Evolutionary conservation across 768 basidiomycete species (phyloP), one percentile per base, ranked within the genome.

Genomic region (Leccinum variicolor): DNA sequence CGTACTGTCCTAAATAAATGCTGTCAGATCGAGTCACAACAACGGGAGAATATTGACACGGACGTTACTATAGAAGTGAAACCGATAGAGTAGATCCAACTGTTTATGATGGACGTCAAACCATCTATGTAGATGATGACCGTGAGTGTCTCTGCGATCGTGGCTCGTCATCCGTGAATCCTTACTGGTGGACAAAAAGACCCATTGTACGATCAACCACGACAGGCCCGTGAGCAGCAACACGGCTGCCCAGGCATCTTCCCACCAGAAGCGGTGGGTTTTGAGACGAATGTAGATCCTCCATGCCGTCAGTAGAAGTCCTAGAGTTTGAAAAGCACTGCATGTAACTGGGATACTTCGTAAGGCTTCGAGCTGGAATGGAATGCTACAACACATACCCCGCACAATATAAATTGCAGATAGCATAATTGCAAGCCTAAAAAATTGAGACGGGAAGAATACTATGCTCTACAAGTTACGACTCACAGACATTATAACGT

Each of bases 261-360:
- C 64, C 62, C 57, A 63, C 63, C 63, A 64, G 33, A 64, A 64
- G 17, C 63, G 62, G 26, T 26, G 25, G 15, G 55, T 63, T 45
- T 29, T 56, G 45, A 66, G 33, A 25, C 64, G 64, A 33, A 66
- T 54, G 17, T 55, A 66, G 26, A 66, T 58, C 29, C 65, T 52
- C 59, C 62, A 66, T 9, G 50, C 58, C 3, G 65, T 66, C 41
- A 66, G 41, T 6, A 57, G 3, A 19, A 65, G 55, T 6, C 63
- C 64, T 7, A 62, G 21, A 14, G n/a, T 55, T 19, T 65, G 57
- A 50, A 64, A 55, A 17, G 62, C 53, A 10, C 49, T 52, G 21
- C 56, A 31, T 23, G 15, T 17, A 34, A 64, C 64, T 64, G 49
- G 49, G 17, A 21, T 21, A 41, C 8, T 34, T 52, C 31, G 29